Evolutionary conservation across 805 yeast species (phyloP).

Genomic region (Candida anglica): DNA sequence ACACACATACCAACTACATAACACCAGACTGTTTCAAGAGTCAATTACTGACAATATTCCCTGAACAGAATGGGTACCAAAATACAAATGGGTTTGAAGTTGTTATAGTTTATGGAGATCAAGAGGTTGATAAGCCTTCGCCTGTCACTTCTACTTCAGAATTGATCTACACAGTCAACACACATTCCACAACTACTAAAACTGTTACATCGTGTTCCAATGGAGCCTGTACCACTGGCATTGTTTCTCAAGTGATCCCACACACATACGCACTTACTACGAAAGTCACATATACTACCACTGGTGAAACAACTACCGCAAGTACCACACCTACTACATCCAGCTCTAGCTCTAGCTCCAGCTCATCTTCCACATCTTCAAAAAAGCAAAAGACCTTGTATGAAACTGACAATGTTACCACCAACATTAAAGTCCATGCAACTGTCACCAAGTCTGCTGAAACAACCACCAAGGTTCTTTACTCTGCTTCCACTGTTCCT

Average conservation of each 20-base stretch:
- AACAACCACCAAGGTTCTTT: conserved; percentile 12
- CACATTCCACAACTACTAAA: conserved; percentile 10
- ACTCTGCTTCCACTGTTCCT: too few species aligned
- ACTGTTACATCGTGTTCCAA: conserved; percentile 13
- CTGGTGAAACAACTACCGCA: conserved; percentile 10
- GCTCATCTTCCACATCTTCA: neutral
- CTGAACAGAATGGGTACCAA: conserved; percentile 10
- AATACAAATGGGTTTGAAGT: conserved; percentile 24
- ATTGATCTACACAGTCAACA: conserved; percentile 15
- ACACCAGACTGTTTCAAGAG: conserved; percentile 18
- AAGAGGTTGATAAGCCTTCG: neutral
- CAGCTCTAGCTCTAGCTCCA: neutral
- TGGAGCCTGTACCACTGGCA: conserved; percentile 9
- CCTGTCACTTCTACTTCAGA: conserved; percentile 11
- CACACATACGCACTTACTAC: conserved; percentile 9
- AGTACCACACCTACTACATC: conserved; percentile 7
- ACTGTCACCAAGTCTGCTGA: conserved; percentile 14
- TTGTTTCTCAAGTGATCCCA: too few species aligned
- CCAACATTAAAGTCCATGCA: conserved; percentile 4
- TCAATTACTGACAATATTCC: conserved; percentile 13
- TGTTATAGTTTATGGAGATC: conserved; percentile 23
- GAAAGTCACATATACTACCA: conserved; percentile 7
- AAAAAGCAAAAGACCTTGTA: too few species aligned
- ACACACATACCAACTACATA: conserved; percentile 23
- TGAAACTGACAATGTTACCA: too few species aligned